These are phyloP conservation scores for Arachnopeziza araneosa DNA, from an alignment of 2,329 filamentous ascomycete species.

Conservation along the genomic window DNA sequence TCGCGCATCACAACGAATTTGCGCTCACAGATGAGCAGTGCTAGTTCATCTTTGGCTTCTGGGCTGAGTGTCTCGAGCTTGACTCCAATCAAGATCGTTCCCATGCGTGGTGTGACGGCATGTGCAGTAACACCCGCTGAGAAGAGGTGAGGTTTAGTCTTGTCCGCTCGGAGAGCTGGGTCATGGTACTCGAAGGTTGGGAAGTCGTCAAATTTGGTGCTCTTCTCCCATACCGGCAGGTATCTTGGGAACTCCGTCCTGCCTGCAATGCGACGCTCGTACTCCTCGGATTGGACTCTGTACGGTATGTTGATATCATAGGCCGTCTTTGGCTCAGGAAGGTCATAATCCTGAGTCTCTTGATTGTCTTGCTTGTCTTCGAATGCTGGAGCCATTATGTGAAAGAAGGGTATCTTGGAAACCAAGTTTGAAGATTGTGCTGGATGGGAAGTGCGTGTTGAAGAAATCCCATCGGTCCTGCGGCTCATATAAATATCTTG, in stretches of 20 bases:
- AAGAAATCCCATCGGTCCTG: neutral
- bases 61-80: slow-evolving; percentile 34
- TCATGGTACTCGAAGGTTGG: slow-evolving; percentile 39
- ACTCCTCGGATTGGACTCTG: slow-evolving; percentile 32
- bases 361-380: slow-evolving; percentile 9
- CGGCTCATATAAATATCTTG: neutral
- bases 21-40: slow-evolving; percentile 36
- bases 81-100: slow-evolving; percentile 36
- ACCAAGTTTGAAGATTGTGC: neutral
- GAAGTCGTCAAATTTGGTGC: slow-evolving; percentile 40
- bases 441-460: neutral
- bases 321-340: slow-evolving; percentile 11
- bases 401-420: neutral
- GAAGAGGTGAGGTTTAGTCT: slow-evolving; percentile 55
- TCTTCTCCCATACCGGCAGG: slow-evolving; percentile 41
- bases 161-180: slow-evolving; percentile 51
- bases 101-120: slow-evolving; percentile 43
- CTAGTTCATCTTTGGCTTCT: slow-evolving; percentile 37
- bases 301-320: slow-evolving; percentile 42
- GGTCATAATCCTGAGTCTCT: slow-evolving; percentile 1
- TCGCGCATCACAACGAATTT: slow-evolving; percentile 45
- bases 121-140: slow-evolving; percentile 56
- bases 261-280: slow-evolving; percentile 32
- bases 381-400: slow-evolving; percentile 12
- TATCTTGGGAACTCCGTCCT: slow-evolving; percentile 38